Evolutionary conservation across 2,329 filamentous ascomycete species (phyloP), one percentile per base, ranked within the genome.

Genomic region (Fusarium sp.): DNA sequence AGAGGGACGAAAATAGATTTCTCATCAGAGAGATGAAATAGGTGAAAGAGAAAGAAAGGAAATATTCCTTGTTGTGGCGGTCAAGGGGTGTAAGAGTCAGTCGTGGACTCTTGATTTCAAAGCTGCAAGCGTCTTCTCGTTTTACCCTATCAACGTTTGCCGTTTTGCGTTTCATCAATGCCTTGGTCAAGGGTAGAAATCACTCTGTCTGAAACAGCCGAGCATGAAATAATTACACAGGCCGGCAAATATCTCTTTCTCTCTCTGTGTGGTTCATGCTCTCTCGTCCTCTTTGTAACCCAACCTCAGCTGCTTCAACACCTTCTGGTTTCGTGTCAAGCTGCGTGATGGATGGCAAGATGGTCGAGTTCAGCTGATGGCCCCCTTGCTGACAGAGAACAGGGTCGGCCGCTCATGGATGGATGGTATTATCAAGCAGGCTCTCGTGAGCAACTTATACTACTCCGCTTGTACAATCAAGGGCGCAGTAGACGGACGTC

Each of bases 131-230:
- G 20, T 44, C 40, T 44, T 44, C 20, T n/a, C 14, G 20, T 46
- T 9, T 53, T 55, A 49, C 50, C 38, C 61, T 58, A 61, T 58
- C 58, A 58, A 61, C 61, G 71, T 74, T 73, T 73, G 67, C 68
- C 60, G 57, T 65, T 69, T 61, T 69, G 63, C 58, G 69, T 73
- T 71, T 73, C 69, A 69, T 64, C 58, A 70, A 69, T 71, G 68
- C 68, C 68, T 65, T 70, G 62, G 61, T 34, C 18, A 49, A 64
- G 42, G 34, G 49, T 40, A 53, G 16, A 61, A 71, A 61, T 23
- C 62, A 72, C 62, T 70, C 54, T 73, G 67, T 65, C 58, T 74
- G 71, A 74, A 74, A 74, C 72, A 74, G 68, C 68, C 63, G 65
- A 65, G 65, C 64, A 49, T 34, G 36, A 42, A 27, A 54, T 63